Conservation (phyloP, 768 basidiomycete species). For the Boletales sp. region DNA sequence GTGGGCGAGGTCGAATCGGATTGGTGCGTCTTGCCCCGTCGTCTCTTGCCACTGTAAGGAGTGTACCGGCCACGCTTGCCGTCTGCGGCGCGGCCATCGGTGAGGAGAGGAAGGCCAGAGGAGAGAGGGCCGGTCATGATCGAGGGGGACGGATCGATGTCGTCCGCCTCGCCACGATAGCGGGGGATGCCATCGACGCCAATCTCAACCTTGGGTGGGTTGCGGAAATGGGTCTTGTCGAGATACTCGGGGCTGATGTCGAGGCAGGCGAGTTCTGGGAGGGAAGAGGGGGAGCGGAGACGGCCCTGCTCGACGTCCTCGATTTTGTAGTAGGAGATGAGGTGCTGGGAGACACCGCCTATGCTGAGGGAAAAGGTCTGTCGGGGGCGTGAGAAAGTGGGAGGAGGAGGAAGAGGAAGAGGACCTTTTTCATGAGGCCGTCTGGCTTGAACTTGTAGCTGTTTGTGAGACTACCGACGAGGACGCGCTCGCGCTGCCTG, state of each 20-base stretch:
- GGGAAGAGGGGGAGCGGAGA: constrained; percentile 80
- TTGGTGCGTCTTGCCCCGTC: constrained; percentile 32
- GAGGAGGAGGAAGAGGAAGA: constrained; percentile 18
- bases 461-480: constrained; percentile 90
- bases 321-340: constrained; percentile 92
- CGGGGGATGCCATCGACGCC: constrained; percentile 78
- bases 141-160: constrained; percentile 46
- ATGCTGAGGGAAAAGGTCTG: constrained; percentile 92
- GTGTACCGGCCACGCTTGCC: constrained; percentile 44
- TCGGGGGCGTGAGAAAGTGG: constrained; percentile 27
- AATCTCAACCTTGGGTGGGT: constrained; percentile 84
- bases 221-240: constrained; percentile 86
- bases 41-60: constrained; percentile 43
- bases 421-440: constrained; percentile 96
- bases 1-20: constrained; percentile 30
- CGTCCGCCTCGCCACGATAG: constrained; percentile 83
- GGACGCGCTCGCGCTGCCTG: constrained; percentile 70
- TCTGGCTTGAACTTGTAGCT: constrained; percentile 90
- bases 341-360: constrained; percentile 80
- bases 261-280: constrained; percentile 82
- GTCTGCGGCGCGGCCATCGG: constrained; percentile 43
- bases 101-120: constrained; percentile 46
- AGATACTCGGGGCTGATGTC: constrained; percentile 87
- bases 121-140: constrained; percentile 42
- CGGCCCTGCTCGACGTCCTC: constrained; percentile 89